These are phyloP conservation scores for Fusarium sp. DNA, from an alignment of 2,329 filamentous ascomycete species.

Conservation along the genomic window DNA sequence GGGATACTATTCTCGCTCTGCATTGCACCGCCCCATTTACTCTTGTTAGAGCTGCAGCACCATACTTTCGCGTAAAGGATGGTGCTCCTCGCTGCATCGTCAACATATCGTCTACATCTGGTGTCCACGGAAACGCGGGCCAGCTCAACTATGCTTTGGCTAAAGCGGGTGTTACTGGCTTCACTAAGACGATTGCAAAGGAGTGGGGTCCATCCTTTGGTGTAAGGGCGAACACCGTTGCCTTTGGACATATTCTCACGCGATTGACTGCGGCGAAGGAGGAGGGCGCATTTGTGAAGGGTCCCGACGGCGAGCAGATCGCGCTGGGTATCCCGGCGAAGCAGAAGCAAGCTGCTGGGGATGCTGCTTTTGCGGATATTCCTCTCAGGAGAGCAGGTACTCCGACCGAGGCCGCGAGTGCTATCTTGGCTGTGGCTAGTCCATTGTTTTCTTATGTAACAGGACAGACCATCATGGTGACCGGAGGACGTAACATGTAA, in stretches of 20 bases:
- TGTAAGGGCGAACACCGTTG: conserved; percentile 84
- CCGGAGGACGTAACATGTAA: conserved; percentile 75
- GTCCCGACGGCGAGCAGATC: conserved; percentile 79
- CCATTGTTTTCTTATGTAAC: conserved; percentile 86
- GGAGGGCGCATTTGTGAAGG: conserved; percentile 80
- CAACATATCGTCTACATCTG: conserved; percentile 85
- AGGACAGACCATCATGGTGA: conserved; percentile 89
- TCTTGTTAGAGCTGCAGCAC: conserved; percentile 80
- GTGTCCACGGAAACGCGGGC: conserved; percentile 88
- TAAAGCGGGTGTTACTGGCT: conserved; percentile 83
- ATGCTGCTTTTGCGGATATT: conserved; percentile 72
- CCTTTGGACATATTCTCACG: conserved; percentile 85
- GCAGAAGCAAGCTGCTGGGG: conserved; percentile 59
- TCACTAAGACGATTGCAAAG: conserved; percentile 91
- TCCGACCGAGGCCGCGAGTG: conserved; percentile 82
- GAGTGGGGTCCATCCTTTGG: conserved; percentile 89
- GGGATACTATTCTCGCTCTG: conserved; percentile 86
- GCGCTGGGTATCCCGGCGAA: conserved; percentile 77
- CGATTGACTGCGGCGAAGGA: conserved; percentile 87
- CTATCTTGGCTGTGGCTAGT: conserved; percentile 81
- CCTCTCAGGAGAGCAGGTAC: conserved; percentile 80
- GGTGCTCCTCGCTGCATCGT: conserved; percentile 81
- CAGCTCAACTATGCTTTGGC: conserved; percentile 89
- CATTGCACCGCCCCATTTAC: conserved; percentile 90
- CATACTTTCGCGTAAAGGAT: conserved; percentile 89